phyloP scores from a whole-genome alignment of 2,329 filamentous ascomycete genomes.

The Plenodomus biglobosus region DNA sequence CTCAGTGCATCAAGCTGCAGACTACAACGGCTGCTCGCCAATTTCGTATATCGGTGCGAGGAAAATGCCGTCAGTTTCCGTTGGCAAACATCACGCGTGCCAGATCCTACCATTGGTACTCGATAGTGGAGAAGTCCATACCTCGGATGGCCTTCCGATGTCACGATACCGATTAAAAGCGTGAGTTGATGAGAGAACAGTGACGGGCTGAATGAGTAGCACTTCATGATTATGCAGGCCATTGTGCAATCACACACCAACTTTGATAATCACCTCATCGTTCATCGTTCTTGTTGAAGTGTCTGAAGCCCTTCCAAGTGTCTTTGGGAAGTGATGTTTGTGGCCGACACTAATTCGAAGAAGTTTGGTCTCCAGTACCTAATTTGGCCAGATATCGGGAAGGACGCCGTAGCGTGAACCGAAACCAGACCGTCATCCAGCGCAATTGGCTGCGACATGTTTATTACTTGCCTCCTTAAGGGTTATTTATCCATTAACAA shows the following conservation, averaged over 20 bases:
- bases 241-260: background rate
- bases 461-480: background rate
- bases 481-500: too few relatives aligned
- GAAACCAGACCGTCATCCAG: background rate
- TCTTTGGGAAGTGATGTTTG: slow-evolving; percentile 38
- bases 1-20: background rate
- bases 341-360: slow-evolving; percentile 41
- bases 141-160: background rate
- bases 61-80: background rate
- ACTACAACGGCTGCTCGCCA: background rate
- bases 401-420: background rate
- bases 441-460: background rate
- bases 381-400: slow-evolving; percentile 19
- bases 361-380: slow-evolving; percentile 47
- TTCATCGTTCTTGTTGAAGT: slow-evolving; percentile 1
- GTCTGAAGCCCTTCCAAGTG: slow-evolving; percentile 16
- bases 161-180: background rate
- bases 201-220: background rate
- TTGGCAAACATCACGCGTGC: background rate
- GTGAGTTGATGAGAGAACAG: background rate
- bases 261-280: too few relatives aligned
- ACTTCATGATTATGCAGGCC: background rate
- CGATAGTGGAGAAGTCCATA: background rate
- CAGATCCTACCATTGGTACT: background rate
- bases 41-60: background rate